A percentile compares a stretch with the other conserved stretches of the same genome.
Evolutionary conservation across 164 flowering plant genomes (phyloP).

Genomic region (Platanus orientalis): DNA sequence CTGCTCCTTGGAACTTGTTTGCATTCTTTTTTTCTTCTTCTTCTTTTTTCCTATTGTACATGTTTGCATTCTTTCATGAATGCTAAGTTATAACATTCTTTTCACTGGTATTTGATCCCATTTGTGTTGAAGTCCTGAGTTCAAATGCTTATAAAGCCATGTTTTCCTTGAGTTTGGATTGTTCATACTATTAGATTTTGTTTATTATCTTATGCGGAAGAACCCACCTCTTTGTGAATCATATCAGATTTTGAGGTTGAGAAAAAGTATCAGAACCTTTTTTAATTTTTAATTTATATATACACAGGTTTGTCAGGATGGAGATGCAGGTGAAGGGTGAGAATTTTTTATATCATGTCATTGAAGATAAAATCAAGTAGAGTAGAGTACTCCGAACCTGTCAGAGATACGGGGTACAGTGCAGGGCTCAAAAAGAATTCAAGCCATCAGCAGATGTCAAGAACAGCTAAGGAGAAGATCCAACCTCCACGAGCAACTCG

Average conservation of each 20-base stretch:
- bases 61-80: too few species aligned
- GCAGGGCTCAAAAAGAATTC: conserved; percentile 27
- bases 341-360: background rate
- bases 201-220: background rate
- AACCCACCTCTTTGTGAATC: background rate
- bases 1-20: too few species aligned
- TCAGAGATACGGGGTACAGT: conserved; percentile 21
- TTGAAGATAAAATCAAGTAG: conserved; percentile 3
- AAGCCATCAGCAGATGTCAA: conserved; percentile 18
- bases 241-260: background rate
- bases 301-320: background rate
- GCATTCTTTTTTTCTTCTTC: too few species aligned
- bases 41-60: too few species aligned
- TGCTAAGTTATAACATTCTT: too few species aligned
- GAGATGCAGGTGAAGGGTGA: background rate
- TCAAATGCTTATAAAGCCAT: background rate
- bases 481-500: conserved; percentile 11
- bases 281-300: too few species aligned
- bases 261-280: background rate
- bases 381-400: conserved; percentile 7
- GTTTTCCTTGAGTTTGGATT: background rate
- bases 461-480: conserved; percentile 22
- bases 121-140: background rate
- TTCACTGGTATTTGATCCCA: too few species aligned
- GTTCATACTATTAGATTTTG: background rate